Evolutionary conservation across 306 rosid genomes (phyloP), one percentile per base, ranked within the genome.

Genomic region (Fragaria vesca): DNA sequence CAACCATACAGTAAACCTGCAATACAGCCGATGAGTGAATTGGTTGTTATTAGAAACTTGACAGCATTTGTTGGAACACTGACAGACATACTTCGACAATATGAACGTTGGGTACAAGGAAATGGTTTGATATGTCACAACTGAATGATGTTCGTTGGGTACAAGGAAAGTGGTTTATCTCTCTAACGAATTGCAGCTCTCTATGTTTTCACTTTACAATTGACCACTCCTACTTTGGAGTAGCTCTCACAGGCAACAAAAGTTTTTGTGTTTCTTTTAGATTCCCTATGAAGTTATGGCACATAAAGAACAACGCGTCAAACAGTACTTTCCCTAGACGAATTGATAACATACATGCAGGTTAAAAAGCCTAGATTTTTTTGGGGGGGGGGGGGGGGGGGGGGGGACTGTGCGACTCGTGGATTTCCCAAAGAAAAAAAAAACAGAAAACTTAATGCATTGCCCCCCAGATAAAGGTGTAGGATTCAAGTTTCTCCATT

Each of bases 1-100:
- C 94, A 38, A 87, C 91, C 99, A 96, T 96, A 81, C 99, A 96
- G 80, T 91, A 93, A 60, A 96, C 99, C 99, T 96, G 89, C 81
- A 78, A 79, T 63, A 82, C 68, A 83, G 81, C 77, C 69, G 65
- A 81, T 62, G 15, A 38, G 71, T 40, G 50, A 72, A 73, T 66
- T 55, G 61, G 70, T 34, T 24, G 4, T 21, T 47, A 51, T 8
- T 9, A 9, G 60, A 16, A 71, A 32, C 28, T 70, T 70, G 60
- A 15, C 42, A 32, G 16, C n/a, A 63, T 13, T 34, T 16, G 69
- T 63, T 3, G 20, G 52, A 55, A 73, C 13, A 55, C 4, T 66
- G 26, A 36, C n/a, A 66, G 42, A 38, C 17, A 5, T n/a, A 42
- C 26, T 66, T 68, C 11, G 72, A n/a, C 32, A 43, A 68, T 43